Evolutionary conservation across 164 flowering plant species (phyloP).

Genomic region (Cinnamomum chago): DNA sequence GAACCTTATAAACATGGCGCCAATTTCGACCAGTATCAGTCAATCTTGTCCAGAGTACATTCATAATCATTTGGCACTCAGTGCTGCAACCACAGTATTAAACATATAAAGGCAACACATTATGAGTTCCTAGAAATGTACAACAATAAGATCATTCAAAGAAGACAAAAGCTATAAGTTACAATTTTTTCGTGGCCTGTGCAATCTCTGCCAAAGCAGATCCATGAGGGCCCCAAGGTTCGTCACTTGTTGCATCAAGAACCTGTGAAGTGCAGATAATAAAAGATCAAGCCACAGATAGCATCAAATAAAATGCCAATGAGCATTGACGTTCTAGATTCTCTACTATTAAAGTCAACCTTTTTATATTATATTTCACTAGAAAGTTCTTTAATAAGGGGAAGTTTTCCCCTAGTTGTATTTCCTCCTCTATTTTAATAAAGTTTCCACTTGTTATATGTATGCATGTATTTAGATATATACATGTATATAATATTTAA

Average conservation of each 20-base stretch:
- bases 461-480: too few species aligned
- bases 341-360: neutral
- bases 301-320: neutral
- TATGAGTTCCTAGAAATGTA: neutral
- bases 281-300: neutral
- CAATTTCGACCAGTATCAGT: constrained; percentile 82
- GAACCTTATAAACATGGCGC: constrained; percentile 97
- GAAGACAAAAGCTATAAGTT: constrained; percentile 10
- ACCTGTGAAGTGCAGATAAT: constrained; percentile 41
- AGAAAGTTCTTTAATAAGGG: too few species aligned
- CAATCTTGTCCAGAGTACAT: constrained; percentile 89
- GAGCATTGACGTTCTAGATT: neutral
- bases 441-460: too few species aligned
- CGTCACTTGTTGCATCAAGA: constrained; percentile 93
- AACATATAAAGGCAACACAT: constrained; percentile 5
- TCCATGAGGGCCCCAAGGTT: constrained; percentile 99
- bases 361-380: too few species aligned
- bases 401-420: too few species aligned
- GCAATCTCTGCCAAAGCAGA: constrained; percentile 89
- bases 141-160: neutral
- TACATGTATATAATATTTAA: too few species aligned
- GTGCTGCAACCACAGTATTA: constrained; percentile 37
- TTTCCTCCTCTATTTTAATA: too few species aligned
- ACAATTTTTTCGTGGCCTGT: constrained; percentile 94
- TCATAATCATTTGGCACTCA: constrained; percentile 92